These are phyloP conservation scores for Rhizopogon vesiculosus DNA, from an alignment of 768 basidiomycete genomes.

Conservation along the genomic window DNA sequence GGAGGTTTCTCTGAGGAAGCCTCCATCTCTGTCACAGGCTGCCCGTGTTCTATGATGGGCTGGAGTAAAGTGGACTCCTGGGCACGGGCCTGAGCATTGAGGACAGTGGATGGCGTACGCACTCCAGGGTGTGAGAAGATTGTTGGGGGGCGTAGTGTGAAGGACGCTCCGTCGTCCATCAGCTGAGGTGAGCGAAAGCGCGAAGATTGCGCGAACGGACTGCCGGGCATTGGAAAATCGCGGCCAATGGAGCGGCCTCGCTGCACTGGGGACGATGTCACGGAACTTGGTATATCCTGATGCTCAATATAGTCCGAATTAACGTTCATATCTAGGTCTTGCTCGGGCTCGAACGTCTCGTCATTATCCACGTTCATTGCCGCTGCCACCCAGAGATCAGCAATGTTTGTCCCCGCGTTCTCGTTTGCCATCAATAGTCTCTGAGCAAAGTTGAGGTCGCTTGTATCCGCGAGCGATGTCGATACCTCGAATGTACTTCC, in stretches of 20 bases:
- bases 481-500: constrained; percentile 42
- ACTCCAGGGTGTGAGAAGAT: constrained; percentile 87
- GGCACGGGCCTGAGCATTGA: constrained; percentile 62
- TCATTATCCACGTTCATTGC: constrained; percentile 95
- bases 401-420: constrained; percentile 89
- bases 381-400: constrained; percentile 96
- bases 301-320: constrained; percentile 39
- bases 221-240: constrained; percentile 4
- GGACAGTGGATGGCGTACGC: constrained; percentile 67
- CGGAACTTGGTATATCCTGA: constrained; percentile 22
- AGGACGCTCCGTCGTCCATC: constrained; percentile 31
- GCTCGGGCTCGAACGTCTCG: constrained; percentile 33
- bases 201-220: constrained; percentile 19
- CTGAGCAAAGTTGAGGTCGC: constrained; percentile 83
- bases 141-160: constrained; percentile 53
- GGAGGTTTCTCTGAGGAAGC: constrained; percentile 50
- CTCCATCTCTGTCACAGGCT: constrained; percentile 28
- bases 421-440: constrained; percentile 90
- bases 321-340: constrained; percentile 32
- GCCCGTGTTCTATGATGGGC: constrained; percentile 43
- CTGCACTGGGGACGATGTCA: constrained; percentile 3
- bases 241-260: constrained; percentile 16
- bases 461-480: constrained; percentile 35
- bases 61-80: constrained; percentile 42
- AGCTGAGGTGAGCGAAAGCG: constrained; percentile 20